Conservation (phyloP, 176 grass and related monocot genomes). For the Oryza australiensis region DNA sequence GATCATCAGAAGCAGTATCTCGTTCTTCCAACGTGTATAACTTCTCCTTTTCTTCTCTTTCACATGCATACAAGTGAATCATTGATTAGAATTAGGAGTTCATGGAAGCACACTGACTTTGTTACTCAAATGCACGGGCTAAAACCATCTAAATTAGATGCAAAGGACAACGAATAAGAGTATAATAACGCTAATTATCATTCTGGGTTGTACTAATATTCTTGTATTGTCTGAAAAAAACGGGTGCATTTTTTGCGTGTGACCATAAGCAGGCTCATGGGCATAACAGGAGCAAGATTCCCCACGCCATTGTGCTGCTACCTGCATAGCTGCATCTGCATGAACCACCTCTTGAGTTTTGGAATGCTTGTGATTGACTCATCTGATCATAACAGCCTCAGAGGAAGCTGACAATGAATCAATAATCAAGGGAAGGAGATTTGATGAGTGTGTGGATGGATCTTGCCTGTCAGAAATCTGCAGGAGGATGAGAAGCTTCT, state of each 20-base stretch:
- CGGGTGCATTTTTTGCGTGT: neutral
- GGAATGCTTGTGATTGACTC: neutral
- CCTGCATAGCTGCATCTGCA: neutral
- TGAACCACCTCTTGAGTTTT: neutral
- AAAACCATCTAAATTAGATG: neutral
- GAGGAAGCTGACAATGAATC: neutral
- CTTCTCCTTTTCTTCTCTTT: neutral
- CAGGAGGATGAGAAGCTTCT: slow-evolving; percentile 26
- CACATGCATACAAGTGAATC: neutral
- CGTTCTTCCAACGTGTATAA: neutral
- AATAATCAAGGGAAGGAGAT: neutral
- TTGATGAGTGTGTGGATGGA: neutral
- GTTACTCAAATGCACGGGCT: neutral
- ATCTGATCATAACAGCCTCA: neutral
- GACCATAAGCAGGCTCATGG: neutral
- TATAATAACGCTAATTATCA: neutral
- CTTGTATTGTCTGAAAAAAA: neutral
- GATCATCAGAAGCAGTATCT: neutral
- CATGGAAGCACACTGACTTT: neutral
- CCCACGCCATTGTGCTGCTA: neutral
- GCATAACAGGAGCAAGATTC: slow-evolving; percentile 11
- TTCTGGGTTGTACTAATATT: neutral
- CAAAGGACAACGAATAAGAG: neutral
- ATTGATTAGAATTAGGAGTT: neutral
- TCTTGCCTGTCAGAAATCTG: neutral